Evolutionary conservation across 345 rosid species (phyloP).

Genomic region (Raphanus raphanistrum): DNA sequence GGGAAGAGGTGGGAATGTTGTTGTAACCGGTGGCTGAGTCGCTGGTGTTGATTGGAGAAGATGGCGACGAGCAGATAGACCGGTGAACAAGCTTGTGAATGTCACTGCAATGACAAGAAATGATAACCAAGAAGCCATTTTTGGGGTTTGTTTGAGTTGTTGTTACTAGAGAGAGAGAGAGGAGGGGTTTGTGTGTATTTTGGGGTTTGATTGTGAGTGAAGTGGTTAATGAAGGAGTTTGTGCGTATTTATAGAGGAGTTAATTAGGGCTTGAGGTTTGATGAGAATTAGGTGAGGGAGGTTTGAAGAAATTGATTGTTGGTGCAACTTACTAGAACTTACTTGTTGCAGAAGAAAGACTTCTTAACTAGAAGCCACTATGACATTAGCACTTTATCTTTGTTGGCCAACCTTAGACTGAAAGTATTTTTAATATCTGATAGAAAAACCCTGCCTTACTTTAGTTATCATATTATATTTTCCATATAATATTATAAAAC

Average conservation of each 20-base stretch:
- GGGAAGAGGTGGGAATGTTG: constrained; percentile 35
- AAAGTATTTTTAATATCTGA: neutral
- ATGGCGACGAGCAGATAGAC: constrained; percentile 27
- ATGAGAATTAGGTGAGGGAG: constrained; percentile 20
- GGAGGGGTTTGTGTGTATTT: neutral
- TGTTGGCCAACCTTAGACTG: neutral
- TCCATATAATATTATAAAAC: neutral
- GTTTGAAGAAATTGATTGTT: neutral
- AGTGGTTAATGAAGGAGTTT: constrained; percentile 4
- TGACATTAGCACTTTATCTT: neutral
- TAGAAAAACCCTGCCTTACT: neutral
- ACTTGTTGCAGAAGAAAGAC: constrained; percentile 18
- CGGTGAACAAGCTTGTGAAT: constrained; percentile 30
- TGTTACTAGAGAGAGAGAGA: neutral
- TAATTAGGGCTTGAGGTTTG: constrained; percentile 17
- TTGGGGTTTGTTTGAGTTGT: neutral
- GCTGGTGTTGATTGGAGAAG: constrained; percentile 38
- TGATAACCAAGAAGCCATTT: constrained; percentile 20
- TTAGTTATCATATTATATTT: neutral
- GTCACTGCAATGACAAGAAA: constrained; percentile 32
- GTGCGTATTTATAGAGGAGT: constrained; percentile 19
- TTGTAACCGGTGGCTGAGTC: constrained; percentile 24
- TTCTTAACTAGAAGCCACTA: neutral
- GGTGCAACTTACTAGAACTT: constrained; percentile 27
- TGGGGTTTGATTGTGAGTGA: constrained; percentile 6